These are phyloP conservation scores for Glycine latifolia DNA, from an alignment of 306 rosid species.

Conservation along the genomic window DNA sequence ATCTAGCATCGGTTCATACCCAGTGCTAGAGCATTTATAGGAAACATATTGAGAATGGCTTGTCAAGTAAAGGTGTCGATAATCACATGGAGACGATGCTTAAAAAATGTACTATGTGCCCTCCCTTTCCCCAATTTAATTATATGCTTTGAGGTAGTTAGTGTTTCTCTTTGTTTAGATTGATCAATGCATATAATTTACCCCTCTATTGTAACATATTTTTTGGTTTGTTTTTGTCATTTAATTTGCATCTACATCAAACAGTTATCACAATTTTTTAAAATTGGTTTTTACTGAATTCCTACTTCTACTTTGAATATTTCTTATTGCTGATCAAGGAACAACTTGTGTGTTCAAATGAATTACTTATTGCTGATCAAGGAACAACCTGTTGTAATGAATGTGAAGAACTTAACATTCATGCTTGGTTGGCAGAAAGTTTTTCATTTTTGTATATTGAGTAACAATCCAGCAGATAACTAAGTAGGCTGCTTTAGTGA, in stretches of 20 bases:
- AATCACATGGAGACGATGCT: too few relatives aligned
- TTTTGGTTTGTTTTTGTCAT: conserved; percentile 3
- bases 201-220: not conserved
- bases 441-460: too few relatives aligned
- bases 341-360: too few relatives aligned
- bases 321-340: not conserved
- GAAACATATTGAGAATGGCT: conserved; percentile 58
- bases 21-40: conserved; percentile 61
- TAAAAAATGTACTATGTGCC: too few relatives aligned
- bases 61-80: not conserved
- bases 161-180: not conserved
- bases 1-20: conserved; percentile 41
- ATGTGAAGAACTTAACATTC: not conserved
- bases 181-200: not conserved
- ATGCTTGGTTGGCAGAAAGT: not conserved
- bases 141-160: conserved; percentile 57
- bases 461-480: too few relatives aligned
- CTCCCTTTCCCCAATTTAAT: too few relatives aligned
- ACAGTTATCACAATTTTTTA: not conserved
- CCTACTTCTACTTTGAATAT: not conserved
- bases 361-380: too few relatives aligned
- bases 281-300: not conserved
- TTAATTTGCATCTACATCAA: not conserved
- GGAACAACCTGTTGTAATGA: not conserved
- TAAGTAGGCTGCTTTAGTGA: too few relatives aligned